Percentiles rank a stretch among this genome's conserved stretches.
phyloP scores from a whole-genome alignment of 108 stramenopile species.

The Cyclotella choctawhatcheeana region DNA sequence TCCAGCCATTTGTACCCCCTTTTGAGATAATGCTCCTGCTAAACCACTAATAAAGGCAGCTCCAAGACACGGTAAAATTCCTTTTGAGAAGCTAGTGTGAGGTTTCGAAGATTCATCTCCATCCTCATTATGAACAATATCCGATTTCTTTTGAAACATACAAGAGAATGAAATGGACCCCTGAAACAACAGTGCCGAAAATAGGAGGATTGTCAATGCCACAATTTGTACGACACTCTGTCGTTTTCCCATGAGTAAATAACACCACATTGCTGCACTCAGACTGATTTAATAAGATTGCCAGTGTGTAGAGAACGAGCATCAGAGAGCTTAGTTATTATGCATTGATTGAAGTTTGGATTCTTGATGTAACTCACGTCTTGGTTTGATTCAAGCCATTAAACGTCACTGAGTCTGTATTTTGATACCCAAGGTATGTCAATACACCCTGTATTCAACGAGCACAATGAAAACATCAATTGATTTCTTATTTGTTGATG shows the following conservation, averaged over 20 bases:
- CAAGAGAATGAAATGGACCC: constrained; percentile 45
- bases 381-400: constrained; percentile 90
- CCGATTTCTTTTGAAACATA: constrained; percentile 33
- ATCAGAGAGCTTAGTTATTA: too few relatives aligned
- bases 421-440: constrained; percentile 77
- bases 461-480: too few relatives aligned
- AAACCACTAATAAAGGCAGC: constrained; percentile 85
- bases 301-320: too few relatives aligned
- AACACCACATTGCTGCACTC: constrained; percentile 90
- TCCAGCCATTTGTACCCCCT: constrained; percentile 72
- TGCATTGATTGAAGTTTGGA: too few relatives aligned
- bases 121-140: background rate
- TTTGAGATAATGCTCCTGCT: constrained; percentile 88
- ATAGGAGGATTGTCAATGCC: constrained; percentile 74
- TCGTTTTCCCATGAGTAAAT: constrained; percentile 75
- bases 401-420: constrained; percentile 86
- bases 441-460: constrained; percentile 56
- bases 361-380: constrained; percentile 29
- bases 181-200: constrained; percentile 75
- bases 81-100: constrained; percentile 51
- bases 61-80: constrained; percentile 70
- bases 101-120: constrained; percentile 23
- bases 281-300: too few relatives aligned
- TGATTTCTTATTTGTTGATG: too few relatives aligned
- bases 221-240: constrained; percentile 83